A percentile compares a stretch with the other conserved stretches of the same genome.
These are phyloP conservation scores for Carex myosuroides DNA, from an alignment of 176 grass and related monocot species.

Conservation along the genomic window DNA sequence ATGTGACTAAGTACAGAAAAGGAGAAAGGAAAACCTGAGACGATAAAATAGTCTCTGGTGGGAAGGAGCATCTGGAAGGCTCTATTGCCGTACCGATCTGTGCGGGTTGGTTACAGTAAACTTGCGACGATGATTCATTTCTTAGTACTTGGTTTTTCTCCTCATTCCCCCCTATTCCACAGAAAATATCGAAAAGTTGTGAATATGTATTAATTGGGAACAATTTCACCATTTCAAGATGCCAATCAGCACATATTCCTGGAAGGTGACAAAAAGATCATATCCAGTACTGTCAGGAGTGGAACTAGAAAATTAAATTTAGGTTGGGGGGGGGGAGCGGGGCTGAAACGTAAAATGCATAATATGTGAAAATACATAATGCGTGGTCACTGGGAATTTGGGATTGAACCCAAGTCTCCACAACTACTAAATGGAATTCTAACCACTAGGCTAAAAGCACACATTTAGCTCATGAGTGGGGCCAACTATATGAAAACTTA, in stretches of 20 bases:
- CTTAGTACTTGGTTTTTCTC: conserved; percentile 15
- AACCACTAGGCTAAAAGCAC: too few species aligned
- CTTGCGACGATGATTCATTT: conserved; percentile 10
- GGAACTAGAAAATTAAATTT: too few species aligned
- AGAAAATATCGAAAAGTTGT: neutral
- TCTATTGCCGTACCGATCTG: conserved; percentile 17
- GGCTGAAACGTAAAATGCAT: too few species aligned
- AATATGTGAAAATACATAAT: too few species aligned
- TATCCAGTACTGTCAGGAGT: too few species aligned
- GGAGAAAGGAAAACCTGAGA: conserved; percentile 18
- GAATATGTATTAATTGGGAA: neutral
- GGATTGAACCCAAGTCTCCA: too few species aligned
- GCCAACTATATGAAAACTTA: too few species aligned
- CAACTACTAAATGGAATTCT: too few species aligned
- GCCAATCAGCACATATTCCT: neutral
- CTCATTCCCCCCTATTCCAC: conserved; percentile 23
- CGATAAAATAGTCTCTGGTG: conserved; percentile 32
- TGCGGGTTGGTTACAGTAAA: conserved; percentile 9
- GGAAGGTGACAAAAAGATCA: neutral
- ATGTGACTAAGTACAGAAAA: neutral
- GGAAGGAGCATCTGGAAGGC: conserved; percentile 16
- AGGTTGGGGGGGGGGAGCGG: too few species aligned
- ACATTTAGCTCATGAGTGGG: too few species aligned
- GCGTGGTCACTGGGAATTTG: too few species aligned
- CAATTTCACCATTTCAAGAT: neutral